Conservation (phyloP, 805 yeast genomes). For the Schwanniomyces pseudopolymorphus region DNA sequence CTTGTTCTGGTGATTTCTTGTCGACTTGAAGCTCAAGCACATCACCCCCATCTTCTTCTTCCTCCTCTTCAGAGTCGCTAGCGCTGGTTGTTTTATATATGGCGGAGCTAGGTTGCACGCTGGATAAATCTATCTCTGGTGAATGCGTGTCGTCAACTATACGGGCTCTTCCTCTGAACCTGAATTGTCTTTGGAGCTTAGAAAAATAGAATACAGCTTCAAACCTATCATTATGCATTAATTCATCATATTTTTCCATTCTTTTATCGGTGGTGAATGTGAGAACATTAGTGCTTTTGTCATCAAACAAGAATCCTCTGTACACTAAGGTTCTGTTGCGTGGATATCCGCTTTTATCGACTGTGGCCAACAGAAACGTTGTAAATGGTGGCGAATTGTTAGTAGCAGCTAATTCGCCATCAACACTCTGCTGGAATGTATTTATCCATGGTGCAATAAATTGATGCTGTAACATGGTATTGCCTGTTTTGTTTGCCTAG, state of each 20-base stretch:
- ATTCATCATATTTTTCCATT: slow-evolving; percentile 59
- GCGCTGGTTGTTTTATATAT: slow-evolving; percentile 14
- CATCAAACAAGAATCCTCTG: slow-evolving; percentile 75
- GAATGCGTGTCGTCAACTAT: slow-evolving; percentile 30
- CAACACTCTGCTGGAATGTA: slow-evolving; percentile 52
- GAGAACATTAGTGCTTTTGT: slow-evolving; percentile 62
- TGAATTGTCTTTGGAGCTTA: slow-evolving; percentile 61
- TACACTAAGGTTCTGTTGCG: slow-evolving; percentile 67
- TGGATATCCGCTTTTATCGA: slow-evolving; percentile 55
- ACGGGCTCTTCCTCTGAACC: slow-evolving; percentile 68
- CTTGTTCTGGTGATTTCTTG: neutral
- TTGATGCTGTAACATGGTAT: slow-evolving; percentile 26
- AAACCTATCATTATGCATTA: slow-evolving; percentile 51
- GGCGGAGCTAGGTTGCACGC: slow-evolving; percentile 25
- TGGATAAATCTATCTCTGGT: slow-evolving; percentile 33
- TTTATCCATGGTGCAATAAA: slow-evolving; percentile 77
- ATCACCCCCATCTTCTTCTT: slow-evolving; percentile 12
- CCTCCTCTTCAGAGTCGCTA: slow-evolving; percentile 15
- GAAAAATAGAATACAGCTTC: slow-evolving; percentile 76
- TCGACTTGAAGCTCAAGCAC: slow-evolving; percentile 2
- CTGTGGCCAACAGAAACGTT: slow-evolving; percentile 67
- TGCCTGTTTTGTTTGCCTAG: neutral
- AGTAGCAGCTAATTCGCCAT: slow-evolving; percentile 36
- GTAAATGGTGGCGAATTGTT: slow-evolving; percentile 46
- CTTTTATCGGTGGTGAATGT: slow-evolving; percentile 73